These are phyloP conservation scores for Saccharomyces hybrid DNA, from an alignment of 1,139 yeast species.

Conservation along the genomic window DNA sequence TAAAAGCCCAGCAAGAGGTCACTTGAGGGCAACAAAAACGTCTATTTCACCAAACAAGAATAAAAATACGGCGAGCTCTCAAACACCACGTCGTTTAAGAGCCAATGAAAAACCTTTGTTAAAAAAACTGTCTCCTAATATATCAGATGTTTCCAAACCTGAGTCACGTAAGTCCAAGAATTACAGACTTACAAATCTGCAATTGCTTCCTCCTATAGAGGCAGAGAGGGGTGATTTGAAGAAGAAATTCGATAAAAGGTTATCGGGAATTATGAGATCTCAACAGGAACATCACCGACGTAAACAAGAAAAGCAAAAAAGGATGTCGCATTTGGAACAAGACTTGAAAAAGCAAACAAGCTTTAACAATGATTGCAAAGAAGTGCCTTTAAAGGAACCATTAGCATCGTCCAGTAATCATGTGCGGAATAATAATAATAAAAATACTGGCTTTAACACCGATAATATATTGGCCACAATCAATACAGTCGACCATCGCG, in stretches of 20 bases:
- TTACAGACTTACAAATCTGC: constrained; percentile 26
- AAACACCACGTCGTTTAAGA: not conserved
- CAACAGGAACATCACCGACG: constrained; percentile 28
- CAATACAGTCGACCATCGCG: constrained; percentile 29
- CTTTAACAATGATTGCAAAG: constrained; percentile 16
- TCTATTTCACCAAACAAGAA: not conserved
- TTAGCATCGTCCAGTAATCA: not conserved
- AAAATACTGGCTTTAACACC: constrained; percentile 4
- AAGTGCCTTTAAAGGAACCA: not conserved
- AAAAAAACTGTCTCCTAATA: not conserved
- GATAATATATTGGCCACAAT: constrained; percentile 11
- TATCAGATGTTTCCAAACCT: not conserved
- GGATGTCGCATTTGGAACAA: constrained; percentile 25
- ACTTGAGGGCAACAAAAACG: not conserved
- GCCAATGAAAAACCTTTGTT: not conserved
- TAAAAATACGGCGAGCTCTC: not conserved
- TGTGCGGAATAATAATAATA: constrained; percentile 2
- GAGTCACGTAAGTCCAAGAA: constrained; percentile 3
- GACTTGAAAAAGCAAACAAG: constrained; percentile 21
- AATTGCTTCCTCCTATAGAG: constrained; percentile 21
- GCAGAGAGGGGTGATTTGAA: constrained; percentile 26
- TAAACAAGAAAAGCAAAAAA: constrained; percentile 23
- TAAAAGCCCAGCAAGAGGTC: not conserved
- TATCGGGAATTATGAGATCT: constrained; percentile 29
- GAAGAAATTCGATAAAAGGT: constrained; percentile 26